These are phyloP conservation scores for Sungouiella blattae DNA, from an alignment of 805 yeast genomes.

Conservation along the genomic window DNA sequence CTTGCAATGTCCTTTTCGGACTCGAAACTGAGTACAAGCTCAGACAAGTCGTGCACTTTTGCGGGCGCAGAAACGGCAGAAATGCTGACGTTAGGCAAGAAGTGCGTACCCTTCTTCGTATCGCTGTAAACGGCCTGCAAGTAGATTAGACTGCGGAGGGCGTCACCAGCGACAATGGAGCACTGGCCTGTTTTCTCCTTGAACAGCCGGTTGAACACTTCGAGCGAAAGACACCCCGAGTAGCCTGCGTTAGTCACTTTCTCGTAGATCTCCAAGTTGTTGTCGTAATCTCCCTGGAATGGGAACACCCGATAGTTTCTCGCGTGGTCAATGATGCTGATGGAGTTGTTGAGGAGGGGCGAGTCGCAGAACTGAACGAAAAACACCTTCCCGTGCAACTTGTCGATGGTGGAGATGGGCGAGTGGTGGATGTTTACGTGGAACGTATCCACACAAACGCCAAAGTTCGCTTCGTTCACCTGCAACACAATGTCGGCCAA, in stretches of 20 bases:
- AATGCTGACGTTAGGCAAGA: too few species aligned
- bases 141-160: constrained; percentile 10
- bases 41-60: too few species aligned
- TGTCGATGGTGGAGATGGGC: not conserved
- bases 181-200: constrained; percentile 5
- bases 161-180: constrained; percentile 11
- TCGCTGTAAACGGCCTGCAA: constrained; percentile 7
- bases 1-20: too few species aligned
- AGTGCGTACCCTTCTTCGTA: too few species aligned
- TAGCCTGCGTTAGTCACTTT: constrained; percentile 6
- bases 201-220: constrained; percentile 13
- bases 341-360: constrained; percentile 8
- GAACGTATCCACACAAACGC: constrained; percentile 25
- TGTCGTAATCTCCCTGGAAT: constrained; percentile 12
- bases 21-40: too few species aligned
- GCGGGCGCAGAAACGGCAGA: too few species aligned
- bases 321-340: constrained; percentile 9
- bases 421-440: constrained; percentile 14
- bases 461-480: constrained; percentile 22
- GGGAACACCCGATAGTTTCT: constrained; percentile 13
- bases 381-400: constrained; percentile 16
- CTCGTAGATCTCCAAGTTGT: constrained; percentile 2
- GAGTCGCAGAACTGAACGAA: constrained; percentile 25
- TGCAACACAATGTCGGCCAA: constrained; percentile 14
- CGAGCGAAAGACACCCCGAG: constrained; percentile 13